phyloP scores from a whole-genome alignment of 345 rosid species.

The Moricandia moricandioides region DNA sequence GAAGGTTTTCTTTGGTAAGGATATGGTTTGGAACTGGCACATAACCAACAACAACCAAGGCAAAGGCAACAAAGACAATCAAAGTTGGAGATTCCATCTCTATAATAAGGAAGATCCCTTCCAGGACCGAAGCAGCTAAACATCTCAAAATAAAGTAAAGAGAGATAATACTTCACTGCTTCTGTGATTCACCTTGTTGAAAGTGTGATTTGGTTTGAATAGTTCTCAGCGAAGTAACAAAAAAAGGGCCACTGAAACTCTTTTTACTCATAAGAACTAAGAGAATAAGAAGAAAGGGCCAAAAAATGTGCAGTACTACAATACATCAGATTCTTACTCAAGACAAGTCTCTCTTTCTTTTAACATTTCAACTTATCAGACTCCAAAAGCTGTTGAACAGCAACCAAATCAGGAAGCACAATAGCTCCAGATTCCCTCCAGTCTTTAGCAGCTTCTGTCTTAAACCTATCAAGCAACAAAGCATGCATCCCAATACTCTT shows the following conservation, averaged over 20 bases:
- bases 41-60: slow-evolving; percentile 37
- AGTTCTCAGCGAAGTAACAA: no score
- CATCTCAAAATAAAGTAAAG: no score
- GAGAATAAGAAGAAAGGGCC: slow-evolving; percentile 9
- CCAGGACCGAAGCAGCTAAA: slow-evolving; percentile 76
- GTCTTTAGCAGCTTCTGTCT: slow-evolving; percentile 71
- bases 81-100: slow-evolving; percentile 69
- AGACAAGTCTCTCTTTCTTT: background rate
- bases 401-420: slow-evolving; percentile 77
- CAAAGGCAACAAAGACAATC: slow-evolving; percentile 52
- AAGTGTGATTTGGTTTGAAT: no score
- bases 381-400: slow-evolving; percentile 60
- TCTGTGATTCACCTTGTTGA: no score
- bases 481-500: slow-evolving; percentile 90
- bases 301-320: slow-evolving; percentile 17
- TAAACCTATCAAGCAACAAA: slow-evolving; percentile 78
- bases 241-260: background rate
- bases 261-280: slow-evolving; percentile 1
- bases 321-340: slow-evolving; percentile 9
- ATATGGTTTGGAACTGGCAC: slow-evolving; percentile 43
- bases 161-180: no score
- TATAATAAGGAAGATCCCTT: slow-evolving; percentile 50
- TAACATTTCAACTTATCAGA: slow-evolving; percentile 43
- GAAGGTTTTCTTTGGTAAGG: slow-evolving; percentile 80
- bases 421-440: slow-evolving; percentile 78